Base-by-base conservation (phyloP, 129 eudicot species). In the Centella asiatica region DNA sequence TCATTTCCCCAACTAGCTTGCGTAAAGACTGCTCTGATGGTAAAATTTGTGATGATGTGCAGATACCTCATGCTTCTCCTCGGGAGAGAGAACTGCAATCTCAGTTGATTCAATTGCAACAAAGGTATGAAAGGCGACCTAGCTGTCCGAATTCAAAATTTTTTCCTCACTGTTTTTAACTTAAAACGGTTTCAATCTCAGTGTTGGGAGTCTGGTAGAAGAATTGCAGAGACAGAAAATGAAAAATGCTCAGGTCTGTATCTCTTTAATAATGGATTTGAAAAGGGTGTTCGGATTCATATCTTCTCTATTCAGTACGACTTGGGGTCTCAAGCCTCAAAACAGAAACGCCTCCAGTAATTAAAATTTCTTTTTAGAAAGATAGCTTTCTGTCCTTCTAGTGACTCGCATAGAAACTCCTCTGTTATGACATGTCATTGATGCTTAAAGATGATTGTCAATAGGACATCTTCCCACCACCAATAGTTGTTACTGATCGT, bases 151-250 rank as follows among this genome's bases (percentile, higher is more conserved):
- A n/a, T 52, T 6, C 26, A 31, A 7, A 56, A 56, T 8, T 5
- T 56, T 22, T 56, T n/a, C 31, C 2, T 18, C 5, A 29, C n/a
- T 1, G 20, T 1, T 0, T 19, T 4, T 19, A 28, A 34, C 23
- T 49, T 24, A 53, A 50, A n/a, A 12, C 59, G 44, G 52, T 69
- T 65, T 66, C 31, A 70, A 67, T 74, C 44, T 76, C 94, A 90
- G 98, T 69, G 72, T 87, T 66, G 94, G 90, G 64, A 84, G 88
- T 63, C 68, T 87, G 52, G 95, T 87, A 17, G 98, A 92, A 65
- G 94, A 92, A 68, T 64, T 92, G 47, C 98, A 84, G 73, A 77
- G 85, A 67, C 73, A 84, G 60, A 92, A 80, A 78, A 68, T 78
- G 39, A 84, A 80, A 74, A 92, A 87, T 67, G 70, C 69, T 50